phyloP scores from a whole-genome alignment of 768 basidiomycete genomes.

The Austroboletus festivus region DNA sequence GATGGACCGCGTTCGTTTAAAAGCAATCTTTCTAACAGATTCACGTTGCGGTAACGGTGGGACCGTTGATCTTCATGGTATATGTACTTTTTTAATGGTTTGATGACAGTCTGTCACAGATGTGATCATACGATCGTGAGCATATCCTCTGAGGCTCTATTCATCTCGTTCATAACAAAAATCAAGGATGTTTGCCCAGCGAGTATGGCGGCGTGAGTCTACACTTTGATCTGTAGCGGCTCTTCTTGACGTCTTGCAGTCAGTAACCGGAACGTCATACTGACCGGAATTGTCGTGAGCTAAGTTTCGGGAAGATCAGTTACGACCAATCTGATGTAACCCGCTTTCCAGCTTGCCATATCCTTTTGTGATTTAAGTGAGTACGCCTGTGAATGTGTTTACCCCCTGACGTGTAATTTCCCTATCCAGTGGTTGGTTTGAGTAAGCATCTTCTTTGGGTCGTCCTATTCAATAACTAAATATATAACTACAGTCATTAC shows the following conservation, averaged over 20 bases:
- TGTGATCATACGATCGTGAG: conserved; percentile 43
- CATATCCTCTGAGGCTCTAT: not conserved
- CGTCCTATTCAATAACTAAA: not conserved
- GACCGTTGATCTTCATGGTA: conserved; percentile 11
- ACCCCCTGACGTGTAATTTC: not conserved
- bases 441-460: conserved; percentile 1
- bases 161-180: not conserved
- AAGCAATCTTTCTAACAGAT: conserved; percentile 31
- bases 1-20: not conserved
- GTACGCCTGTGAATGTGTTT: conserved; percentile 5
- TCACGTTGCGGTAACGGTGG: conserved; percentile 52
- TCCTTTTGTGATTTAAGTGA: conserved; percentile 47
- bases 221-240: not conserved
- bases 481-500: conserved; percentile 43
- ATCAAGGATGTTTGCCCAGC: conserved; percentile 43
- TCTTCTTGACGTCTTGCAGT: conserved; percentile 30
- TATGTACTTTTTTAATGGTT: not conserved
- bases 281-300: conserved; percentile 48
- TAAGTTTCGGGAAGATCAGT: not conserved
- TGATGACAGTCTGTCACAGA: conserved; percentile 42
- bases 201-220: conserved; percentile 47
- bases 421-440: conserved; percentile 9
- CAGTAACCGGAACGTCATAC: conserved; percentile 41
- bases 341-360: conserved; percentile 25
- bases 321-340: not conserved